Conservation (phyloP, 2,329 filamentous ascomycete genomes). For the Penicillium concentricum region DNA sequence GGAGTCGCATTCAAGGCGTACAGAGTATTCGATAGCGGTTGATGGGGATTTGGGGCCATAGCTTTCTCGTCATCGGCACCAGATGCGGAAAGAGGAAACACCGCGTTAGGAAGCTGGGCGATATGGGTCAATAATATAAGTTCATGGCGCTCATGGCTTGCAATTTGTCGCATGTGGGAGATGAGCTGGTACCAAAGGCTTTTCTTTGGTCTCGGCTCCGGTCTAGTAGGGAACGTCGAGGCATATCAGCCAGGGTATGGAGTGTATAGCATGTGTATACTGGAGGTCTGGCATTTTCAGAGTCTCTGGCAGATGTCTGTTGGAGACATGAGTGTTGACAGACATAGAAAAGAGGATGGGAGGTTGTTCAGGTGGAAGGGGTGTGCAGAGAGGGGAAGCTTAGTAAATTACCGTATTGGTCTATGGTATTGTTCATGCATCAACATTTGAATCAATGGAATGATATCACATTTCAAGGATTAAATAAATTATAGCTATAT, state of each 20-base stretch:
- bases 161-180: not conserved
- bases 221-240: not conserved
- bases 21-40: no score
- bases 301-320: not conserved
- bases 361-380: not conserved
- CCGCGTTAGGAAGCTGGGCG: not conserved
- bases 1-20: not conserved
- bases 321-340: no score
- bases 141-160: slow-evolving; percentile 2
- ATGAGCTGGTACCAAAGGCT: not conserved
- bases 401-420: slow-evolving; percentile 4
- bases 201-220: not conserved
- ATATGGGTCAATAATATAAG: not conserved
- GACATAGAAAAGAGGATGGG: not conserved
- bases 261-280: not conserved
- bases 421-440: not conserved
- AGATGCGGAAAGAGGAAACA: not conserved
- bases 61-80: not conserved
- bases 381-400: not conserved
- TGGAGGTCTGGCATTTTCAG: not conserved
- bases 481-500: not conserved
- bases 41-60: not conserved
- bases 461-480: no score
- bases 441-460: no score
- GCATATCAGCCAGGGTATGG: not conserved